Conservation (phyloP, 208 protist genomes). For the Leishmania turanica region DNA sequence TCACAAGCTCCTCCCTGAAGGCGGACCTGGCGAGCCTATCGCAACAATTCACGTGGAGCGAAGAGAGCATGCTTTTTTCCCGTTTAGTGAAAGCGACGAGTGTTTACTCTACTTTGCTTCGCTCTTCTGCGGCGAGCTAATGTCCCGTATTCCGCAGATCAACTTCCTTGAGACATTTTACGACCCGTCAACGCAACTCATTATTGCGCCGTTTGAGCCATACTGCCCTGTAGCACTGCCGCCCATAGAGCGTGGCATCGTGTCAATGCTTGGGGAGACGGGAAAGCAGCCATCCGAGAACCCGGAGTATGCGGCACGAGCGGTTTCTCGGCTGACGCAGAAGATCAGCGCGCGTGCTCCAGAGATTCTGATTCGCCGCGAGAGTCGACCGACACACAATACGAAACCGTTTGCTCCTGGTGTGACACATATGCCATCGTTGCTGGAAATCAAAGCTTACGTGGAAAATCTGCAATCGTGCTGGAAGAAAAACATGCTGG, state of each 20-base stretch:
- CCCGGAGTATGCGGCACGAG: constrained; percentile 6
- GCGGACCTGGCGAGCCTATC: constrained; percentile 14
- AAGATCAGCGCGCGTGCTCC: constrained; percentile 21
- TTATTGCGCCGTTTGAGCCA: constrained; percentile 75
- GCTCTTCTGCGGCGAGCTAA: constrained; percentile 71
- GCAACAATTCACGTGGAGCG: constrained; percentile 80
- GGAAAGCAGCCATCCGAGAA: not conserved
- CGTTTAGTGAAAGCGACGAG: constrained; percentile 74
- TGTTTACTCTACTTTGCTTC: constrained; percentile 57
- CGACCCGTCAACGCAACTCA: constrained; percentile 87
- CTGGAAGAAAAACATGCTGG: constrained; percentile 70
- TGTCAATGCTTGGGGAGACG: not conserved
- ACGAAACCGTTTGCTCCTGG: constrained; percentile 45
- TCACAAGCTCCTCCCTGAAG: constrained; percentile 27
- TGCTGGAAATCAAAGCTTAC: constrained; percentile 78
- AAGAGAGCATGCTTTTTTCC: constrained; percentile 44
- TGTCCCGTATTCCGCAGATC: constrained; percentile 74
- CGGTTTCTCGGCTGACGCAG: constrained; percentile 10
- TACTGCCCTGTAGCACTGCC: constrained; percentile 29
- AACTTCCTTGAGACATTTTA: constrained; percentile 82
- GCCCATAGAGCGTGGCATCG: constrained; percentile 7
- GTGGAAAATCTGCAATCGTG: constrained; percentile 85
- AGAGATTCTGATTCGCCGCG: constrained; percentile 58
- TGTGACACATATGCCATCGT: constrained; percentile 52
- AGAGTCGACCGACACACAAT: constrained; percentile 37